phyloP scores from a whole-genome alignment of 371 early-diverging fungal species.

The Nematocida minor region DNA sequence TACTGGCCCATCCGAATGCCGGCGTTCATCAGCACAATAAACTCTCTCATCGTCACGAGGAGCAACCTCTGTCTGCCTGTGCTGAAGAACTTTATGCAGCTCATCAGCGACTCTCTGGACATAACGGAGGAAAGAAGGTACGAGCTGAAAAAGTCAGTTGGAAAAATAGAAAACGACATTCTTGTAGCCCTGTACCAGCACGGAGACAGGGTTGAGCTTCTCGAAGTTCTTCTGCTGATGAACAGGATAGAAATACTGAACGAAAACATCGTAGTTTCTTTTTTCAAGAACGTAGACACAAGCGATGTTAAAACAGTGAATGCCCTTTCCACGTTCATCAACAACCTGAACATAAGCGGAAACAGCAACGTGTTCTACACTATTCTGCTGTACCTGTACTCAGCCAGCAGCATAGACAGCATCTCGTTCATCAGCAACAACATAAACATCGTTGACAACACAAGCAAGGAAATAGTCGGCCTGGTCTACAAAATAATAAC shows the following conservation, averaged over 20 bases:
- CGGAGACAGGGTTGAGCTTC: not conserved
- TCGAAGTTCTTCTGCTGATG: constrained; percentile 13
- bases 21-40: constrained; percentile 53
- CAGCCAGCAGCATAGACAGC: not conserved
- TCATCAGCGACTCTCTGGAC: constrained; percentile 55
- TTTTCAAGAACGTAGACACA: not conserved
- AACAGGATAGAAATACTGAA: constrained; percentile 4
- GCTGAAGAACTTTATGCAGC: constrained; percentile 56
- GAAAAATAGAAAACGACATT: constrained; percentile 40
- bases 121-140: constrained; percentile 62
- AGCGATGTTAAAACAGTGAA: not conserved
- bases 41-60: constrained; percentile 27
- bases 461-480: not conserved
- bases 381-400: not conserved
- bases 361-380: not conserved
- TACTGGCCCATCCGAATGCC: constrained; percentile 61
- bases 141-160: constrained; percentile 61
- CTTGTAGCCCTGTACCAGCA: constrained; percentile 9
- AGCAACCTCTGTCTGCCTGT: constrained; percentile 49
- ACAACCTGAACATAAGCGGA: not conserved
- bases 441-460: not conserved
- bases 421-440: not conserved
- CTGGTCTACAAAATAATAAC: not conserved
- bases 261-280: not conserved
- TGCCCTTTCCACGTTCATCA: not conserved